Conservation (phyloP, 148 eudicot genomes). For the Chenopodium suecicum region DNA sequence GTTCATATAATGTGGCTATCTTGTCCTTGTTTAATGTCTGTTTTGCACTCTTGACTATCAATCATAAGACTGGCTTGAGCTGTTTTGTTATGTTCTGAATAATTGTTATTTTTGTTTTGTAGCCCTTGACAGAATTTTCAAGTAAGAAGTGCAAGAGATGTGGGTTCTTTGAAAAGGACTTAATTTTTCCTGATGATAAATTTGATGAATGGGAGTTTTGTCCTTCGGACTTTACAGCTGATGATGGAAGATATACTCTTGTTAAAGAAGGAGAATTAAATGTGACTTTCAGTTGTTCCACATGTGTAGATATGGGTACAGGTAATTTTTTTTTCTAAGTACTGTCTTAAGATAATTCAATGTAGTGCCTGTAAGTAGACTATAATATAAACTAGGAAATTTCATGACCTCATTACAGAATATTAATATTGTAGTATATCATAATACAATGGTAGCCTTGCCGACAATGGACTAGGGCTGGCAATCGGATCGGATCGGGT, state of each 20-base stretch:
- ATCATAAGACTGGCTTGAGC: not conserved
- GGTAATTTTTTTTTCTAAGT: no score
- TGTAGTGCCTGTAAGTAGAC: no score
- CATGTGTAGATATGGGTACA: conserved; percentile 40
- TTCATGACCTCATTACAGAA: no score
- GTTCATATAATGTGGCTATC: not conserved
- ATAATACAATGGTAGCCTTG: no score
- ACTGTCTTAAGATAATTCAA: no score
- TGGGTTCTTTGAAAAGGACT: conserved; percentile 64
- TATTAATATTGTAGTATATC: no score
- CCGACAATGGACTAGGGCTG: no score
- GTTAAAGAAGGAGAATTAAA: conserved; percentile 56
- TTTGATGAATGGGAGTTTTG: conserved; percentile 96
- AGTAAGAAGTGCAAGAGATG: conserved; percentile 90
- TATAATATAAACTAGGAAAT: no score
- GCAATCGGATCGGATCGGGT: no score
- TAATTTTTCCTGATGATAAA: conserved; percentile 41
- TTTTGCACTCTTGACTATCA: not conserved
- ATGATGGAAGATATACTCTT: conserved; percentile 52
- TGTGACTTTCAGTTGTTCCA: conserved; percentile 64
- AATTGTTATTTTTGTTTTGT: conserved; percentile 26
- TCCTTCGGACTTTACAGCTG: conserved; percentile 56
- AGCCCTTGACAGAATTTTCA: conserved; percentile 74
- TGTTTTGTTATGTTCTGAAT: not conserved
- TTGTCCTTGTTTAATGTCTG: not conserved